Conservation (phyloP, 495 filamentous ascomycete genomes). For the Saxophila tyrrhenica region DNA sequence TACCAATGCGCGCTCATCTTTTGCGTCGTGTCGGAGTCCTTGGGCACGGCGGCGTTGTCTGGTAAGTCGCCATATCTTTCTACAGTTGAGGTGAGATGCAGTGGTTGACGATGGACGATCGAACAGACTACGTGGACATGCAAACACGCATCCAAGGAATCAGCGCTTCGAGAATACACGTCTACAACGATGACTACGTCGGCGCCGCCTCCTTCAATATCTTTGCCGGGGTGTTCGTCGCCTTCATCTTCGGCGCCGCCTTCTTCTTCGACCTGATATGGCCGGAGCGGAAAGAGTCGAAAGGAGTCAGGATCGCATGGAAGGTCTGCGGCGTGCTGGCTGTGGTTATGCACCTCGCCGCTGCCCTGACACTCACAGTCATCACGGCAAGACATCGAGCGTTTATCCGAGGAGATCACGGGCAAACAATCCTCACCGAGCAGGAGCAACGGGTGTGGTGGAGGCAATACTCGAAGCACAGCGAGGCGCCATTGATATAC, state of each 20-base stretch:
- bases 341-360: slow-evolving; percentile 31
- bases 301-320: slow-evolving; percentile 36
- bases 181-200: slow-evolving; percentile 39
- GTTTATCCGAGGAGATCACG: slow-evolving; percentile 25
- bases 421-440: slow-evolving; percentile 11
- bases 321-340: slow-evolving; percentile 35
- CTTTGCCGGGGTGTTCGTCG: slow-evolving; percentile 42
- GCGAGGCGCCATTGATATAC: slow-evolving; percentile 27
- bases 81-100: no score
- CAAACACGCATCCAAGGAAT: slow-evolving; percentile 32
- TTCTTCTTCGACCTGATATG: slow-evolving; percentile 47
- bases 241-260: slow-evolving; percentile 41
- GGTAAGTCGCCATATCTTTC: slow-evolving; percentile 25
- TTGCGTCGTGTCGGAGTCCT: slow-evolving; percentile 40
- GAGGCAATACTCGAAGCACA: slow-evolving; percentile 23
- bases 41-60: slow-evolving; percentile 39
- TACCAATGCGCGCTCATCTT: slow-evolving; percentile 44
- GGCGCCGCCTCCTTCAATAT: slow-evolving; percentile 41
- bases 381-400: slow-evolving; percentile 32
- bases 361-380: slow-evolving; percentile 35
- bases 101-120: not conserved
- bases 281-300: slow-evolving; percentile 39
- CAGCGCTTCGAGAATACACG: slow-evolving; percentile 19
- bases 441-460: slow-evolving; percentile 12
- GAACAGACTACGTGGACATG: slow-evolving; percentile 38